phyloP scores from a whole-genome alignment of 768 basidiomycete species.

The Podaxis mareebaensis region DNA sequence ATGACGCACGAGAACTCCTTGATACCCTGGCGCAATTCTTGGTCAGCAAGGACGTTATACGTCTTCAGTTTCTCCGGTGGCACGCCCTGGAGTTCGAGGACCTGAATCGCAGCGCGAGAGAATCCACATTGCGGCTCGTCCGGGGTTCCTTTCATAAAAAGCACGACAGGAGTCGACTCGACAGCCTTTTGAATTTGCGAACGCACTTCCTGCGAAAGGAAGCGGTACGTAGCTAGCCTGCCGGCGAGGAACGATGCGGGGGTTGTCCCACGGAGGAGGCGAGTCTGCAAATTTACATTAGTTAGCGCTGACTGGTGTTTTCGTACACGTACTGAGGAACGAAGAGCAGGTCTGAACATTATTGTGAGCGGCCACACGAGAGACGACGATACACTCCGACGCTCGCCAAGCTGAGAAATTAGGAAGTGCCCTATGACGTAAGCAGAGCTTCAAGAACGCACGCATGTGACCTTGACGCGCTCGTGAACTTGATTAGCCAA shows the following conservation, averaged over 20 bases:
- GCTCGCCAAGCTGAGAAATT: conserved; percentile 1
- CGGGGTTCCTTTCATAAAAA: conserved; percentile 99
- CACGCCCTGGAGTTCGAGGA: conserved; percentile 84
- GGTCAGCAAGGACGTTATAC: conserved; percentile 87
- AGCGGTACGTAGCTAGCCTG: conserved; percentile 39
- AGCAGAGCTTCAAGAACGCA: conserved; percentile 2
- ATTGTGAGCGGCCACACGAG: conserved; percentile 15
- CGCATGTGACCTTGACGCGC: conserved; percentile 16
- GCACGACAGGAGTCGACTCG: conserved; percentile 73
- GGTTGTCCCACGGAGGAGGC: conserved; percentile 30
- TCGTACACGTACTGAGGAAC: conserved; percentile 41
- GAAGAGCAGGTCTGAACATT: conserved; percentile 51
- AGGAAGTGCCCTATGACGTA: conserved; percentile 19
- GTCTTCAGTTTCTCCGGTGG: conserved; percentile 80
- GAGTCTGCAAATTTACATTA: conserved; percentile 14
- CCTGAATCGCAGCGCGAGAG: conserved; percentile 90
- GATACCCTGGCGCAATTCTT: conserved; percentile 79
- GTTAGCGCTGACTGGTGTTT: neutral
- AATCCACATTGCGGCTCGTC: conserved; percentile 90
- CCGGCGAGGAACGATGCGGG: conserved; percentile 28
- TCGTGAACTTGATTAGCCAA: conserved; percentile 24
- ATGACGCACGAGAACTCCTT: conserved; percentile 93
- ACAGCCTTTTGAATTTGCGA: conserved; percentile 74
- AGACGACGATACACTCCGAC: neutral
- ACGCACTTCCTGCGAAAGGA: conserved; percentile 63